Conservation (phyloP, 2,329 filamentous ascomycete species). For the Trichoderma simmonsii region DNA sequence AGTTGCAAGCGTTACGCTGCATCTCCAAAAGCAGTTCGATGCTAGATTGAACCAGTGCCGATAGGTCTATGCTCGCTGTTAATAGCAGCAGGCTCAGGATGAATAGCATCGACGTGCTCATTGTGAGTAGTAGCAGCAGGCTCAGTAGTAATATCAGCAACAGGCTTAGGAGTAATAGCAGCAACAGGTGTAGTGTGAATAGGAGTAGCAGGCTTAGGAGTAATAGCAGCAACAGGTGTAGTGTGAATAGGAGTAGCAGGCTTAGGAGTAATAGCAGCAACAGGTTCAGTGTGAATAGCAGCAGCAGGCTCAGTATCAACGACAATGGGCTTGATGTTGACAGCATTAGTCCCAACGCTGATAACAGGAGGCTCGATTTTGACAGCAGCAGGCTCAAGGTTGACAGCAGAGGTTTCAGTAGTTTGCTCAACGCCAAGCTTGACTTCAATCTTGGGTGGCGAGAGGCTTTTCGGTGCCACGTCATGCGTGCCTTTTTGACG, state of each 20-base stretch:
- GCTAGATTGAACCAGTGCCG: neutral
- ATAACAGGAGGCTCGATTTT: neutral
- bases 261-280: neutral
- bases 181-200: no score
- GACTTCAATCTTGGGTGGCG: neutral
- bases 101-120: neutral
- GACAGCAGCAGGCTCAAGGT: neutral
- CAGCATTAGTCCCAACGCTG: neutral
- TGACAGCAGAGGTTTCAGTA: neutral
- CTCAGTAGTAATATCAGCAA: no score
- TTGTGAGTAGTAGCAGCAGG: neutral
- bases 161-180: no score
- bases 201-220: no score
- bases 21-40: neutral
- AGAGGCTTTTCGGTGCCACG: constrained; percentile 44
- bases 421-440: constrained; percentile 38
- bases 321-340: neutral
- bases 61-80: neutral
- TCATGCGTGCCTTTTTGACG: constrained; percentile 65
- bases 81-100: neutral
- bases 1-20: neutral
- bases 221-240: no score
- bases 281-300: neutral
- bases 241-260: neutral
- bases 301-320: neutral